phyloP scores from a whole-genome alignment of 495 filamentous ascomycete genomes.

The Astrocystis sublimbata region DNA sequence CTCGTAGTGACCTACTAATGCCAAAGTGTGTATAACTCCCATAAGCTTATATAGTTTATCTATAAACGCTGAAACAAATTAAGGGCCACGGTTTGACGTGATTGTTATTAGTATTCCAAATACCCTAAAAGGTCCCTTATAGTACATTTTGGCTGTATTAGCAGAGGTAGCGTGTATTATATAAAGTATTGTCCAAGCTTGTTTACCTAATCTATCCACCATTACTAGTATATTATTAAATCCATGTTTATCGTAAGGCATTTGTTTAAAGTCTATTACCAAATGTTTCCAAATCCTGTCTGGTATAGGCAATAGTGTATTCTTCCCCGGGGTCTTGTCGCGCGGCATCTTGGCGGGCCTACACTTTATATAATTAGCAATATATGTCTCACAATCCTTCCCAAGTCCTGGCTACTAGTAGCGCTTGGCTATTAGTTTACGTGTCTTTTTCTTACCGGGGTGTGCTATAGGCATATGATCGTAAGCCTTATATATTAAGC shows the following conservation, averaged over 20 bases:
- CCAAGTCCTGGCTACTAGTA: neutral
- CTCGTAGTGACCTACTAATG: neutral
- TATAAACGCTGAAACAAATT: constrained; percentile 6
- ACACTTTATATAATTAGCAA: neutral
- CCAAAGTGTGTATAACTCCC: neutral
- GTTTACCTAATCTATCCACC: neutral
- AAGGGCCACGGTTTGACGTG: neutral
- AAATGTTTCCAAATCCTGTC: neutral
- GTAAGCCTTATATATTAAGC: neutral
- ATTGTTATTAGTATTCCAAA: neutral
- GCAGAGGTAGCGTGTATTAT: neutral
- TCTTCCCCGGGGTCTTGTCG: neutral
- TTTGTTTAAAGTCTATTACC: constrained; percentile 2
- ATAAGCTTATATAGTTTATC: neutral
- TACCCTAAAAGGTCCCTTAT: neutral
- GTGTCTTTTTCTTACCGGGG: neutral
- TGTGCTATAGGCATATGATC: neutral
- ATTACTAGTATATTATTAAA: neutral
- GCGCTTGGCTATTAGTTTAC: neutral
- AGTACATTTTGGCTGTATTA: neutral
- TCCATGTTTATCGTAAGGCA: neutral
- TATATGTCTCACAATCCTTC: neutral
- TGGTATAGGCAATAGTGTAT: neutral
- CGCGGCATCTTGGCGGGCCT: neutral
- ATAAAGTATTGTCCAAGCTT: neutral